Base-by-base conservation (phyloP, 2,329 filamentous ascomycete genomes). In the Aureobasidium sp. region DNA sequence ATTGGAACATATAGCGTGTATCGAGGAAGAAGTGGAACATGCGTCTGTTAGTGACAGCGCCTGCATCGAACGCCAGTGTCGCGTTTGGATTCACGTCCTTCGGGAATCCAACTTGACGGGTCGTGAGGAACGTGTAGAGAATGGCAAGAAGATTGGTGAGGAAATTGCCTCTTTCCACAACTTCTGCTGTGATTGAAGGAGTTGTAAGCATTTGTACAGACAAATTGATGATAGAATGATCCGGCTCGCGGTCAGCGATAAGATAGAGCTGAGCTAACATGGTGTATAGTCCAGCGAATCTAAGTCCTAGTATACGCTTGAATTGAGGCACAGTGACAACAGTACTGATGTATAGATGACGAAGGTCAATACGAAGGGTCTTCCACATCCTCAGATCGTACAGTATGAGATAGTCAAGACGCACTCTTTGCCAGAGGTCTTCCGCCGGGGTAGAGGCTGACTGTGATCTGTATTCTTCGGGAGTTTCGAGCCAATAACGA, bases 1-100 rank as follows among this genome's bases (percentile, higher is more conserved):
- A 95, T 46, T 88, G 86, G 65, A 97, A 90, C 0, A 99, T 84
- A 74, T 94, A 96, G 69, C 91, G 91, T 67, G 97, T 80, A 72
- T 99, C 94, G 63, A 92, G 83, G 76, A 97, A 99, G 78, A 99
- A 99, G 74, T 97, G 94, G 70, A 97, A 97, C 82, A 99, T 91
- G 37, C 94, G 86, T 52, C 94, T 83, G 73, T 99, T 99, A 0
- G 92, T 96, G 17, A 97, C 91, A 1, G 93, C 94, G 1, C 94
- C 94, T 37, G 91, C 89, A 72, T 99, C 94, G 69, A 97, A 96
- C 0, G 91, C 91, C 52, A 99, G 80, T 1, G 91, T 91, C 2
- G 91, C 93, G 68, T 87, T 88, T 0, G 90, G 88, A 62, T 91
- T 88, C 46, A 97, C 88, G 67, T 96, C 89, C 77, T 90, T 89